Conservation (phyloP, 495 filamentous ascomycete genomes). For the Bombardia bombarda region DNA sequence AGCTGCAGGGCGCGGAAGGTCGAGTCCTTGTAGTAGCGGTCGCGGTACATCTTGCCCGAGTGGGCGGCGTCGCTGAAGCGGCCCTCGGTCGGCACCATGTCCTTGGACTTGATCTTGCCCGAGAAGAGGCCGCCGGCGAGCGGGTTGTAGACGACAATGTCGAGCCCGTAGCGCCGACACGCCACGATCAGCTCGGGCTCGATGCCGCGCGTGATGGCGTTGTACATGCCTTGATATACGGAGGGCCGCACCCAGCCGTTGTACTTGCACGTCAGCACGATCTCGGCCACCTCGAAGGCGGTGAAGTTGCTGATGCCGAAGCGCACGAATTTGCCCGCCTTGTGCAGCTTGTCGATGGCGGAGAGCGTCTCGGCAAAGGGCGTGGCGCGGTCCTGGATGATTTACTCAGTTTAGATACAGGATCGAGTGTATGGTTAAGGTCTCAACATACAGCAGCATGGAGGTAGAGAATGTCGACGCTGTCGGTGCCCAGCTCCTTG, state of each 20-base stretch:
- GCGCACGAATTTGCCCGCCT: conserved; percentile 78
- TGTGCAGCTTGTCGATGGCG: conserved; percentile 72
- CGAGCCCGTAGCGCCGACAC: conserved; percentile 77
- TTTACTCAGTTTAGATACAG: not conserved
- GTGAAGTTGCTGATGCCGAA: conserved; percentile 81
- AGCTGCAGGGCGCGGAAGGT: conserved; percentile 69
- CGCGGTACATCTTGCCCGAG: conserved; percentile 59
- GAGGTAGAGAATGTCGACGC: conserved; percentile 82
- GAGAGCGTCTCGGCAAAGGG: conserved; percentile 75
- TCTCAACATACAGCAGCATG: conserved; percentile 58
- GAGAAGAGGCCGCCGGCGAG: conserved; percentile 77
- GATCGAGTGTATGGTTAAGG: no score
- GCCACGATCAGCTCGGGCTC: conserved; percentile 73
- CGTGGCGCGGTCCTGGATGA: conserved; percentile 52
- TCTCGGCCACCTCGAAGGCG: conserved; percentile 85
- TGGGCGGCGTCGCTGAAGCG: conserved; percentile 54
- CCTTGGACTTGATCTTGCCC: conserved; percentile 72
- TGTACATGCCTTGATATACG: conserved; percentile 63
- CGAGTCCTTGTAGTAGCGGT: conserved; percentile 71
- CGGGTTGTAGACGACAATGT: conserved; percentile 90
- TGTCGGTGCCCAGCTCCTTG: conserved; percentile 63
- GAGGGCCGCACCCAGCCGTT: conserved; percentile 66
- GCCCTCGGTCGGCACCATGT: conserved; percentile 55
- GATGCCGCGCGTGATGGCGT: conserved; percentile 64
- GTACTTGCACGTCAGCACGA: conserved; percentile 73